Evolutionary conservation across 257 asterid genomes (phyloP).

Genomic region (Solanum lycopersicoides): DNA sequence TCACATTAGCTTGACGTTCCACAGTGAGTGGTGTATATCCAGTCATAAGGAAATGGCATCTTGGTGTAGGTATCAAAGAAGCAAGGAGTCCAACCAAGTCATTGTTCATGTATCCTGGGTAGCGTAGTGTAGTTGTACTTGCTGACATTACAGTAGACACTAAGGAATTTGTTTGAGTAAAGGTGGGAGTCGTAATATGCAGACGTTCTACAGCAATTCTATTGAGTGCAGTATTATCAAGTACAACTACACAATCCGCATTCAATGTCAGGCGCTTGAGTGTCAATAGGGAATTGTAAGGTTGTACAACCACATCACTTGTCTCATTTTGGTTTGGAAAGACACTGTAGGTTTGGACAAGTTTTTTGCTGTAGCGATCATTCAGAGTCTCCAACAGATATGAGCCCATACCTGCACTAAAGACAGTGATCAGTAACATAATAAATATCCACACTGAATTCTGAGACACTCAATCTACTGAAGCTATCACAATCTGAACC

Average conservation of each 20-base stretch:
- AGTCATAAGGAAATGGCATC: slow-evolving; percentile 97
- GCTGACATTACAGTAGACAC: slow-evolving; percentile 99
- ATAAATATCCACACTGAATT: neutral
- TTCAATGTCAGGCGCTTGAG: slow-evolving; percentile 89
- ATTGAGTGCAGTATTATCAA: slow-evolving; percentile 94
- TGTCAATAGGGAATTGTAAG: slow-evolving; percentile 91
- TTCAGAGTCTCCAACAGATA: slow-evolving; percentile 91
- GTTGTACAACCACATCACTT: slow-evolving; percentile 99
- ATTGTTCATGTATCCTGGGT: slow-evolving; percentile 99
- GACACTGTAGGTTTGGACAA: slow-evolving; percentile 97
- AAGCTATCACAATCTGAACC: neutral
- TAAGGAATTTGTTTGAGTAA: slow-evolving; percentile 87
- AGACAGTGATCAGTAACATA: slow-evolving; percentile 4
- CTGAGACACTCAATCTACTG: neutral
- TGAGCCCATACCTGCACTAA: slow-evolving; percentile 88
- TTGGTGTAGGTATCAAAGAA: slow-evolving; percentile 97
- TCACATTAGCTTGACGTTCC: slow-evolving; percentile 97
- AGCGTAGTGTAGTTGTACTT: slow-evolving; percentile 92
- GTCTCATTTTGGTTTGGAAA: slow-evolving; percentile 98
- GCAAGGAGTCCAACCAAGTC: slow-evolving; percentile 99
- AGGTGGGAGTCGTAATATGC: slow-evolving; percentile 87
- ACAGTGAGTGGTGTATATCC: slow-evolving; percentile 99
- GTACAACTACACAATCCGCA: slow-evolving; percentile 99
- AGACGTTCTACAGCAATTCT: slow-evolving; percentile 97
- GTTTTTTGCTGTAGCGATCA: slow-evolving; percentile 98